phyloP scores from a whole-genome alignment of 2,329 filamentous ascomycete genomes.

The Trichophyton rubrum region DNA sequence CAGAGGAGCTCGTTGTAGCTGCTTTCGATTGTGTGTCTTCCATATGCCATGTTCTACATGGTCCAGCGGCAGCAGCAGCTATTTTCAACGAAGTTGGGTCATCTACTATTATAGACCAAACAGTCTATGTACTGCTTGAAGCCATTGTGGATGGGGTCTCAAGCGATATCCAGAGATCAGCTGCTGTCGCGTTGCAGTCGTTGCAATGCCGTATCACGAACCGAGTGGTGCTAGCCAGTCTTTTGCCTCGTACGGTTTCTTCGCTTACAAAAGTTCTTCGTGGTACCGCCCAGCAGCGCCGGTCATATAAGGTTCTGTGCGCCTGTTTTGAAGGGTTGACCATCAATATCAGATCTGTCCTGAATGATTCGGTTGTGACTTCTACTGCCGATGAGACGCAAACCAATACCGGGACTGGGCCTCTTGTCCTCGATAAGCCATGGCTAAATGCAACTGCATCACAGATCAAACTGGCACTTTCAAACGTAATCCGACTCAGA shows the following conservation, averaged over 20 bases:
- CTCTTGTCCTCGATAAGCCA: constrained; percentile 32
- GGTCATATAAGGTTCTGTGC: constrained; percentile 52
- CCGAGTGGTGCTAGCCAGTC: constrained; percentile 63
- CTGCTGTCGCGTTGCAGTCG: constrained; percentile 50
- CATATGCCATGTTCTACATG: constrained; percentile 37
- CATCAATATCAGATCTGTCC: constrained; percentile 31
- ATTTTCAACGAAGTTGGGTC: constrained; percentile 43
- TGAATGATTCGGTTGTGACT: constrained; percentile 34
- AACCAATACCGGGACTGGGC: constrained; percentile 25
- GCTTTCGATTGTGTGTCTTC: constrained; percentile 57
- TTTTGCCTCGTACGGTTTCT: constrained; percentile 80
- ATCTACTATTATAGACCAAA: constrained; percentile 69
- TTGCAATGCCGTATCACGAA: constrained; percentile 56
- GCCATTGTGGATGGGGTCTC: constrained; percentile 53
- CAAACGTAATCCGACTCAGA: constrained; percentile 62
- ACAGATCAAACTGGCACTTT: constrained; percentile 73
- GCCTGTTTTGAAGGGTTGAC: constrained; percentile 48
- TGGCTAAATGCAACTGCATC: constrained; percentile 72
- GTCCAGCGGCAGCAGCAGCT: constrained; percentile 31
- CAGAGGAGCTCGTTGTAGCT: constrained; percentile 63
- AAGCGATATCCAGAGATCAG: constrained; percentile 56
- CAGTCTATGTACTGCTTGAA: constrained; percentile 68
- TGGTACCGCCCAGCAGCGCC: constrained; percentile 49
- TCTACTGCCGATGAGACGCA: constrained; percentile 10
- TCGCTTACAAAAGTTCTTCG: constrained; percentile 63